These are phyloP conservation scores for Ostreobium quekettii DNA, from an alignment of 139 green algal genomes.

Conservation along the genomic window DNA sequence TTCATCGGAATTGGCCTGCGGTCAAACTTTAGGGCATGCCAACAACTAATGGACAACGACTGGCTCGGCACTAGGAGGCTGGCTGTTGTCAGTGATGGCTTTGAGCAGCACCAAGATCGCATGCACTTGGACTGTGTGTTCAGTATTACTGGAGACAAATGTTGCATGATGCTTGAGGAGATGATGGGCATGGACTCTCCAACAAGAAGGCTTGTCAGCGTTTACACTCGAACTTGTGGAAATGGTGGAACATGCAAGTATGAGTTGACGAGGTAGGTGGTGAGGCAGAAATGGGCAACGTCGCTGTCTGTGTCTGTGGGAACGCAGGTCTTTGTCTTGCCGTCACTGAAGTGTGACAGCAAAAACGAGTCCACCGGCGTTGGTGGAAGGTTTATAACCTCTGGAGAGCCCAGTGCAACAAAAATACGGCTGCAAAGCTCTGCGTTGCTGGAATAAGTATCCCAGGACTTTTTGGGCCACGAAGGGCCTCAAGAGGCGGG, in stretches of 20 bases:
- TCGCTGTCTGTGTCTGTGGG: too few relatives aligned
- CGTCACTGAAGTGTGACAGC: too few relatives aligned
- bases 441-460: too few relatives aligned
- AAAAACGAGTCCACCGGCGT: too few relatives aligned
- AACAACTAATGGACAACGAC: slow-evolving; percentile 84
- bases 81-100: slow-evolving; percentile 83
- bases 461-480: too few relatives aligned
- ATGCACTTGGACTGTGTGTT: slow-evolving; percentile 98
- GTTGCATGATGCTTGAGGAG: slow-evolving; percentile 84
- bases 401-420: too few relatives aligned
- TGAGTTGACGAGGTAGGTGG: slow-evolving; percentile 27
- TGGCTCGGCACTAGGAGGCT: slow-evolving; percentile 71
- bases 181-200: slow-evolving; percentile 65
- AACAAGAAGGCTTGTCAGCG: slow-evolving; percentile 67
- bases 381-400: too few relatives aligned
- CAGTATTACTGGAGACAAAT: slow-evolving; percentile 64
- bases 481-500: too few relatives aligned
- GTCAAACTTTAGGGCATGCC: slow-evolving; percentile 73
- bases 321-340: too few relatives aligned
- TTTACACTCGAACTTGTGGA: slow-evolving; percentile 40
- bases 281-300: too few relatives aligned
- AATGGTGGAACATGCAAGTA: slow-evolving; percentile 41
- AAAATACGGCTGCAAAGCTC: too few relatives aligned
- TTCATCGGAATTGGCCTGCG: slow-evolving; percentile 85
- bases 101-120: slow-evolving; percentile 85